Evolutionary conservation across 306 rosid genomes (phyloP), one percentile per base, ranked within the genome.

Genomic region (Betula pendula): DNA sequence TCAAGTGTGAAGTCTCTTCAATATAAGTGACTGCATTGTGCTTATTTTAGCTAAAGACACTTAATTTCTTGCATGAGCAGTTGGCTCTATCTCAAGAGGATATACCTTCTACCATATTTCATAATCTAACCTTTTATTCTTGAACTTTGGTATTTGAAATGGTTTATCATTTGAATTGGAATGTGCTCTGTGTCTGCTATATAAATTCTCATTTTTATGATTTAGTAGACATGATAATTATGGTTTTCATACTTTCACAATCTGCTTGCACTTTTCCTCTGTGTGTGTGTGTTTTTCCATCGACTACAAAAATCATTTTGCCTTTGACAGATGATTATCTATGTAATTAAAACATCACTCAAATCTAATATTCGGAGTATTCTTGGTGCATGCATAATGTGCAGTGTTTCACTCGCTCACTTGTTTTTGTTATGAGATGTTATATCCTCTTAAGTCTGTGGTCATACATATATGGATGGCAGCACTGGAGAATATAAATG

Each of bases 31-130:
- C 42, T 6, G 7, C 6, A 38, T 38, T 38, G 8, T 38, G 42
- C 42, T 38, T 38, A 38, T 38, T 38, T 38, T 5, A 38, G 42
- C 7, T 38, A 6, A 38, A 38, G 7, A 8, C 42, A 38, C 42
- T 38, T 38, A 56, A 24, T 56, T 56, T 56, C 63, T 56, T 56
- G 15, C 33, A 56, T 5, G 13, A 56, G 8, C 33, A 56, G 16
- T 56, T 56, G 33, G 63, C 33, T 56, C 16, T 24, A 56, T 56
- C 63, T 27, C 16, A 11, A 56, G 63, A 4, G 15, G 25, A 56
- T 56, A 49, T 56, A 56, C 63, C 35, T 27, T 56, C 13, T 56
- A 22, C 63, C 63, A 56, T 56, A n/a, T 56, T 56, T 56, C 63
- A 56, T n/a, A 55, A 9, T 56, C 8, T 56, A 9, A 8, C 25